A percentile compares a stretch with the other conserved stretches of the same genome.
These are phyloP conservation scores for Cercospora zeae-maydis DNA, from an alignment of 2,329 filamentous ascomycete species.

Conservation along the genomic window DNA sequence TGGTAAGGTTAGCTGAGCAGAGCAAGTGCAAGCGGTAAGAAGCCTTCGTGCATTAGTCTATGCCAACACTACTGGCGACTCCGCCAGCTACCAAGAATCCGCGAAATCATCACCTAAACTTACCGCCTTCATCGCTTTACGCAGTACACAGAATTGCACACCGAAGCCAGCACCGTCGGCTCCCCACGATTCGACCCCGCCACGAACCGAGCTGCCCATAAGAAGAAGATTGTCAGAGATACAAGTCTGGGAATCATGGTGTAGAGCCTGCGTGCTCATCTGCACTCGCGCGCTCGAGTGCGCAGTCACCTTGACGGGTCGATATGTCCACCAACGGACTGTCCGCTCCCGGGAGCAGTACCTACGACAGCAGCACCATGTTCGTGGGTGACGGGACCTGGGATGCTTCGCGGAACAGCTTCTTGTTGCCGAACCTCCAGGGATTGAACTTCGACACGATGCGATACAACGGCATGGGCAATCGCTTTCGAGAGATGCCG, in stretches of 20 bases:
- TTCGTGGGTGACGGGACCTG: conserved; percentile 78
- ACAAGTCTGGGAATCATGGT: neutral
- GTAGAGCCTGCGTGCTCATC: neutral
- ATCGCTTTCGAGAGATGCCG: conserved; percentile 65
- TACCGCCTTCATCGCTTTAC: neutral
- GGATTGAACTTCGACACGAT: conserved; percentile 77
- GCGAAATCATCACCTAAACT: neutral
- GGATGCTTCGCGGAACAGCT: conserved; percentile 73
- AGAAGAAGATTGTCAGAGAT: neutral
- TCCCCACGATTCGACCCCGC: neutral
- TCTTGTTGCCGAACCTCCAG: conserved; percentile 71
- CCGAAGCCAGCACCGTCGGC: neutral
- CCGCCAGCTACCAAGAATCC: neutral
- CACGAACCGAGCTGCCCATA: neutral
- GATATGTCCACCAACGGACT: conserved; percentile 41
- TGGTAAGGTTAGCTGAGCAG: neutral
- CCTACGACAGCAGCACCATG: conserved; percentile 71
- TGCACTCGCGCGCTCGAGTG: neutral
- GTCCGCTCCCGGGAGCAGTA: conserved; percentile 67
- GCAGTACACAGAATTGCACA: neutral
- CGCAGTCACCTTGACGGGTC: neutral
- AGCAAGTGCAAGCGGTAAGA: neutral
- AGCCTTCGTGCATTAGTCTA: neutral
- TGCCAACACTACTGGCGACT: neutral
- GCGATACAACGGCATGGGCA: conserved; percentile 85